A percentile compares a stretch with the other conserved stretches of the same genome.
Evolutionary conservation across 164 flowering plant genomes (phyloP).

Genomic region (Liquidambar formosana): DNA sequence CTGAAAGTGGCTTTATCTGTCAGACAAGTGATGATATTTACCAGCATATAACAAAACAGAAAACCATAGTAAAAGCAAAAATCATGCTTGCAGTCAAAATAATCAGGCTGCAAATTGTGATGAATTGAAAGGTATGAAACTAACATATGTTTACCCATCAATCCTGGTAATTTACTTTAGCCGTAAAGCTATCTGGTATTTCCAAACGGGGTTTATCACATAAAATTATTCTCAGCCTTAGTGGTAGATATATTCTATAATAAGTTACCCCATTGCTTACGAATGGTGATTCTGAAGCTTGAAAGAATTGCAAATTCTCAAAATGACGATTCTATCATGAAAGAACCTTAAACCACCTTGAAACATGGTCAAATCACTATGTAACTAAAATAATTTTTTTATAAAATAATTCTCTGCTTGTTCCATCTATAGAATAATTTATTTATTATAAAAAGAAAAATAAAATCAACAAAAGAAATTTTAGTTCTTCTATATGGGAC

Average conservation of each 20-base stretch:
- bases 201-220: not conserved
- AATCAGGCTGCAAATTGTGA: not conserved
- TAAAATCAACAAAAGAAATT: too few species aligned
- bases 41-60: not conserved
- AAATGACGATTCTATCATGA: too few species aligned
- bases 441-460: too few species aligned
- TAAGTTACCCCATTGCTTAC: too few species aligned
- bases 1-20: constrained; percentile 90
- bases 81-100: not conserved
- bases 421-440: too few species aligned
- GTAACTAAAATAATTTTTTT: too few species aligned
- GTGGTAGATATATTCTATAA: not conserved
- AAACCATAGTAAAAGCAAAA: not conserved
- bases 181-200: not conserved
- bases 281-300: too few species aligned
- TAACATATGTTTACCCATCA: not conserved
- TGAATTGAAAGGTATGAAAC: not conserved
- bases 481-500: too few species aligned
- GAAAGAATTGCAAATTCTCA: too few species aligned
- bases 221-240: not conserved
- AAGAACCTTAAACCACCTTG: too few species aligned
- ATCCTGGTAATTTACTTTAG: not conserved
- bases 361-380: too few species aligned
- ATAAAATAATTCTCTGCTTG: too few species aligned
- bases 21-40: constrained; percentile 6